Percentiles rank a stretch among this genome's conserved stretches.
These are phyloP conservation scores for Cyberlindnera americana DNA, from an alignment of 805 yeast species.

Conservation along the genomic window DNA sequence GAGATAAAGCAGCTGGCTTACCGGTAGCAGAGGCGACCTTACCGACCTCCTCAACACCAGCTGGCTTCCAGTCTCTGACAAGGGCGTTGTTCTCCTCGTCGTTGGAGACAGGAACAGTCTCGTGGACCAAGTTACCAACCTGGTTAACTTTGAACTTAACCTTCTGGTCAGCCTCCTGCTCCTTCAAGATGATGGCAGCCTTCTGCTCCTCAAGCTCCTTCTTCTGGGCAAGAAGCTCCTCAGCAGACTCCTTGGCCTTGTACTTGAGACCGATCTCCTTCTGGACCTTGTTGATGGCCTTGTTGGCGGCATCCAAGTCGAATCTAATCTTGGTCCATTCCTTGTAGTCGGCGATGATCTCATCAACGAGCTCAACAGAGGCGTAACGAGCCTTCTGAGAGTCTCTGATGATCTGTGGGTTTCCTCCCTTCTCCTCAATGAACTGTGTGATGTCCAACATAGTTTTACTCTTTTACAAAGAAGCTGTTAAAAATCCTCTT, in stretches of 20 bases:
- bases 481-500: no score
- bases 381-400: slow-evolving; percentile 95
- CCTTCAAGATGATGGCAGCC: slow-evolving; percentile 58
- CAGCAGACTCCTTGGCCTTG: slow-evolving; percentile 94
- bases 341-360: slow-evolving; percentile 86
- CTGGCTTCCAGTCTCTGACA: slow-evolving; percentile 85
- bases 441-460: slow-evolving; percentile 94
- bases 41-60: slow-evolving; percentile 54
- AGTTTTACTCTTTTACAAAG: neutral
- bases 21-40: slow-evolving; percentile 75
- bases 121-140: slow-evolving; percentile 93
- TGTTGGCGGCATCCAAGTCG: slow-evolving; percentile 86
- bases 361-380: slow-evolving; percentile 92
- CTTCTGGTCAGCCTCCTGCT: slow-evolving; percentile 74
- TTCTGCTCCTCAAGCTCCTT: slow-evolving; percentile 70
- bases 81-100: slow-evolving; percentile 91
- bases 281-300: slow-evolving; percentile 82
- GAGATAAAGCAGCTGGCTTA: slow-evolving; percentile 75
- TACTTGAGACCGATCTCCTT: slow-evolving; percentile 89
- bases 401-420: slow-evolving; percentile 81
- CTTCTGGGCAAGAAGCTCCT: slow-evolving; percentile 76
- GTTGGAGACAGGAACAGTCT: slow-evolving; percentile 78
- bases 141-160: slow-evolving; percentile 79
- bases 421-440: slow-evolving; percentile 95
- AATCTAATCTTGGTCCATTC: slow-evolving; percentile 89